Conservation (phyloP, 768 basidiomycete genomes). For the Pilatotrama ljubarskyi region DNA sequence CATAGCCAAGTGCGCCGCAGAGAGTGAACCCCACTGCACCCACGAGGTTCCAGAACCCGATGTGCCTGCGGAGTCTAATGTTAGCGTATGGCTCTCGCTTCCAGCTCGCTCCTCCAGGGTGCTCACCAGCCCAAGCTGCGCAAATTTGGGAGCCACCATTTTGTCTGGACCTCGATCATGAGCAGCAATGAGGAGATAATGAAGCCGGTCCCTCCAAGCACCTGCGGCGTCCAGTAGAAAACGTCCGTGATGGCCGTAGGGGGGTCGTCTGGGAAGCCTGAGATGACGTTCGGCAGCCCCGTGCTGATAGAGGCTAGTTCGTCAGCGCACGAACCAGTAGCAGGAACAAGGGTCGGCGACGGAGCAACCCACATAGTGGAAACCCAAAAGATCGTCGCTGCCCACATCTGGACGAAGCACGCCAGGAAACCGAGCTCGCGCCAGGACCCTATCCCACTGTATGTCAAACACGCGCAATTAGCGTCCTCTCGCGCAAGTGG, state of each 20-base stretch:
- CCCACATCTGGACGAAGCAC: slow-evolving; percentile 51
- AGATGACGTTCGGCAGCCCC: slow-evolving; percentile 43
- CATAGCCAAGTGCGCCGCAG: slow-evolving; percentile 59
- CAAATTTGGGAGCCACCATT: slow-evolving; percentile 52
- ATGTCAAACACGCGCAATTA: slow-evolving; percentile 31
- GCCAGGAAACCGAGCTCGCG: slow-evolving; percentile 51
- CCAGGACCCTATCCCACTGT: slow-evolving; percentile 27
- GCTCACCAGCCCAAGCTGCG: slow-evolving; percentile 56
- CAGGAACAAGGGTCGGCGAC: background rate
- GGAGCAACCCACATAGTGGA: slow-evolving; percentile 25
- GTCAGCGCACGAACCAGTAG: background rate
- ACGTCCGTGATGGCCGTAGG: slow-evolving; percentile 42
- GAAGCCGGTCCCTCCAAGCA: slow-evolving; percentile 61
- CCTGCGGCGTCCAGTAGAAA: slow-evolving; percentile 63
- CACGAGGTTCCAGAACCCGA: slow-evolving; percentile 58
- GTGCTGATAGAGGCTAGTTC: slow-evolving; percentile 28
- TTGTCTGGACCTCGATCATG: slow-evolving; percentile 56
- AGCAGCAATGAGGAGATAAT: slow-evolving; percentile 48
- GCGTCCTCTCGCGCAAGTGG: slow-evolving; percentile 38
- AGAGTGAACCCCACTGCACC: slow-evolving; percentile 59
- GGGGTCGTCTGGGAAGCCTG: slow-evolving; percentile 28
- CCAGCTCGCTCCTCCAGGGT: slow-evolving; percentile 1
- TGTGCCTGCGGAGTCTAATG: slow-evolving; percentile 17
- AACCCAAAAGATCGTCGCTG: slow-evolving; percentile 65
- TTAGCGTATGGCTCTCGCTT: background rate